Conservation (phyloP, 805 yeast species). For the Zygotorulaspora danielsina region DNA sequence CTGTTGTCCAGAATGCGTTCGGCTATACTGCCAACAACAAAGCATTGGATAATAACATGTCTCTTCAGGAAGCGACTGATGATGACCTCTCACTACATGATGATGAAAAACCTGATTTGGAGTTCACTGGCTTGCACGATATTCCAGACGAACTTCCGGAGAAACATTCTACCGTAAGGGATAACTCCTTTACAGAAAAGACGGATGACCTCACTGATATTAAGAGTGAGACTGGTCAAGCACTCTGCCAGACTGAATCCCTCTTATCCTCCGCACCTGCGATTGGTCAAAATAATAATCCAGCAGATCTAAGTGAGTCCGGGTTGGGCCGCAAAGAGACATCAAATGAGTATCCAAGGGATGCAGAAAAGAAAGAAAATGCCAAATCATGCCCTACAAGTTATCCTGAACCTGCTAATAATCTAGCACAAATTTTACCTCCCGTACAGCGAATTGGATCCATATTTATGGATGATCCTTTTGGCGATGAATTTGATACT, state of each 20-base stretch:
- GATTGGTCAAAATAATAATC: neutral
- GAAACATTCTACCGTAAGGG: neutral
- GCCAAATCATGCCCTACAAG: neutral
- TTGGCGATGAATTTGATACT: constrained; percentile 23
- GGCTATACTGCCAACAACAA: neutral
- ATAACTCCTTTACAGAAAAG: neutral
- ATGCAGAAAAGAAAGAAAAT: neutral
- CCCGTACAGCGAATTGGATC: constrained; percentile 18
- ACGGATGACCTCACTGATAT: neutral
- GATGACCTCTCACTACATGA: neutral
- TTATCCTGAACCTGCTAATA: neutral
- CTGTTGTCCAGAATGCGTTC: neutral
- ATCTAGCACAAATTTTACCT: constrained; percentile 10
- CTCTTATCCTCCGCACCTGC: neutral
- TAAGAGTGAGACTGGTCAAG: neutral
- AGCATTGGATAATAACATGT: neutral
- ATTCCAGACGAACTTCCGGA: neutral
- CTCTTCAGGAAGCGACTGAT: neutral
- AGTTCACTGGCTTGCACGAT: neutral
- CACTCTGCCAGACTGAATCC: no score
- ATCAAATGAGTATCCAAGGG: neutral
- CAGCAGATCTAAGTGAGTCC: neutral
- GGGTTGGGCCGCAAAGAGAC: neutral
- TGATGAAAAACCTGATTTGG: neutral
- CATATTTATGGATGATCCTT: constrained; percentile 28